phyloP scores from a whole-genome alignment of 1,284 basidiomycete species.

The Rhizopogon parksii region DNA sequence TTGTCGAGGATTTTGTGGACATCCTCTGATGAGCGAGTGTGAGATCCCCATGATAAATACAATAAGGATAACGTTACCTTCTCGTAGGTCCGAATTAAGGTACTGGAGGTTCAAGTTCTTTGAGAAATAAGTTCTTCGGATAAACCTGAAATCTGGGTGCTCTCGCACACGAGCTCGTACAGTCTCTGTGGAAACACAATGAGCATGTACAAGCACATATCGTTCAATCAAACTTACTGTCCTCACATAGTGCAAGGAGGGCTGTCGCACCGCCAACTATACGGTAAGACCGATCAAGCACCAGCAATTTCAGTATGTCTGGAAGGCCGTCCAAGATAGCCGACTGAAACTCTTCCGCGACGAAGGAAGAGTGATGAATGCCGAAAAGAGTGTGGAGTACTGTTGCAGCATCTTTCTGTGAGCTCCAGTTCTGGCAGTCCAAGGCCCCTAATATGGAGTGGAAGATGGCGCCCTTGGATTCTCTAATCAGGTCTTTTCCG shows the following conservation, averaged over 20 bases:
- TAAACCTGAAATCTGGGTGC: not conserved
- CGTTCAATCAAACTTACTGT: not conserved
- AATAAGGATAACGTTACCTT: not conserved
- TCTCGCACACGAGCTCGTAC: conserved; percentile 1
- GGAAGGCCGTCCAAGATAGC: not conserved
- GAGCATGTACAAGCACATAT: not conserved
- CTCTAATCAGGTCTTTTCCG: not conserved
- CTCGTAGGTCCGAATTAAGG: not conserved
- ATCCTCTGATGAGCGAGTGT: not conserved
- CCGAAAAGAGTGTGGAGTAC: not conserved
- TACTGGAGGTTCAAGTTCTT: not conserved
- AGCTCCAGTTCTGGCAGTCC: not conserved
- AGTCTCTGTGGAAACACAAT: not conserved
- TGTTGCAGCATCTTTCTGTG: not conserved
- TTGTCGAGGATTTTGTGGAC: conserved; percentile 1
- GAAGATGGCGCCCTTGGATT: not conserved
- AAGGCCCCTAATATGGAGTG: not conserved
- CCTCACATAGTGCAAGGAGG: conserved; percentile 2
- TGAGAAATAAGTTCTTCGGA: not conserved
- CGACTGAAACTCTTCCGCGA: conserved; percentile 1
- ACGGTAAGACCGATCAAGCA: not conserved
- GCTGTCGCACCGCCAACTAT: conserved; percentile 2
- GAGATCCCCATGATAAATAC: not conserved
- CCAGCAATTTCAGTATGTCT: not conserved
- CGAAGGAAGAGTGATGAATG: not conserved